Evolutionary conservation across 805 yeast species (phyloP), one percentile per base, ranked within the genome.

Genomic region (Saccharomycopsis fibuligera): DNA sequence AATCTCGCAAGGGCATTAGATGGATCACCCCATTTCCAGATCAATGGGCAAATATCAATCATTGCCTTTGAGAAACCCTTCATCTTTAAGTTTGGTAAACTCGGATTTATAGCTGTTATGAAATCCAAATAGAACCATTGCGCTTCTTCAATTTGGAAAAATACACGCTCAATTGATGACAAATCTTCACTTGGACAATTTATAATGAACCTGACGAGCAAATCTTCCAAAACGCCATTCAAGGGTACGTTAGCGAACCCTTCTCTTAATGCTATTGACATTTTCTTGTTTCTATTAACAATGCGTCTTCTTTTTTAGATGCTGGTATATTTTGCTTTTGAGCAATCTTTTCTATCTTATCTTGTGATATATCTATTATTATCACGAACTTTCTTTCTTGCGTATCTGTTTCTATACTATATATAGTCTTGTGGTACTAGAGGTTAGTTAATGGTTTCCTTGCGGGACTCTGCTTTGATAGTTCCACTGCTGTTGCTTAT

Each of bases 41-140:
- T 73, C 47, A 81, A 62, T 1, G 95, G 95, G 60, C 88, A 83
- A 50, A 78, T 71, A 53, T 78, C 79, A 54, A 84, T 71, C 31
- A 93, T 67, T 54, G 71, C 73, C 41, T 82, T 75, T 0, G 90
- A 81, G 62, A 93, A 90, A 6, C 74, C 66, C 62, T 83, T 84
- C 77, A 89, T 80, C 60, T 82, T 84, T 70, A 90, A 68, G 2
- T 76, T 62, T 1, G 97, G 98, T 50, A 91, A 70, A 29, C 72
- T 64, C 3, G 93, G 90, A 62, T 88, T 84, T 58, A 82, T 67
- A 31, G 75, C 76, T 31, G 90, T 75, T 10, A 83, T 73, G 58
- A 83, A 90, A 65, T 93, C 99, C 44, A 84, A 76, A 65, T 90
- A 93, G 62, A 86, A 93, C 99, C 99, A 93, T 57, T 89, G 96